phyloP scores from a whole-genome alignment of 441 rosid species.

The Mallotus repandus region DNA sequence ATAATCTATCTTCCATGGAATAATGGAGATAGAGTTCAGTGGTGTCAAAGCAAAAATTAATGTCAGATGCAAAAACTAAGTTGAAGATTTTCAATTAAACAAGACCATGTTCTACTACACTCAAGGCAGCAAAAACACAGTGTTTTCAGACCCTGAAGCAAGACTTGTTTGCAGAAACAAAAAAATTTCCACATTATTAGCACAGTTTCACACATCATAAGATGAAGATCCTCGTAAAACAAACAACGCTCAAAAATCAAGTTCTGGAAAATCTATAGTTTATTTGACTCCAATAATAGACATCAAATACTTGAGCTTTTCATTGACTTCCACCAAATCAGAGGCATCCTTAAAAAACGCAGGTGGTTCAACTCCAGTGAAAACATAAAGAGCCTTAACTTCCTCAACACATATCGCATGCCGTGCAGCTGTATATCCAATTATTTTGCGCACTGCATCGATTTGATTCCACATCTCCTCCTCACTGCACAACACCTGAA shows the following conservation, averaged over 20 bases:
- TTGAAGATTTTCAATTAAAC: background rate
- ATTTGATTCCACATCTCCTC: constrained; percentile 66
- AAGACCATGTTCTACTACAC: background rate
- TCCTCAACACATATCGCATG: constrained; percentile 54
- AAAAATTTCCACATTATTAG: background rate
- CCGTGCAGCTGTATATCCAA: constrained; percentile 16
- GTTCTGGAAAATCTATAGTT: constrained; percentile 16
- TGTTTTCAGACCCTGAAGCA: background rate
- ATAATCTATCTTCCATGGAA: too few relatives aligned
- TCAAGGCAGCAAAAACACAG: background rate
- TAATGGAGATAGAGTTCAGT: too few relatives aligned
- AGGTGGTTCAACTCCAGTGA: constrained; percentile 71
- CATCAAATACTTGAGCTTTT: constrained; percentile 66
- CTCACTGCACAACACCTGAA: constrained; percentile 38
- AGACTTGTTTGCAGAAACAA: background rate
- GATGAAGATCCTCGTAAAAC: background rate
- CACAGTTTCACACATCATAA: background rate
- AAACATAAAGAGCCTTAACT: constrained; percentile 59
- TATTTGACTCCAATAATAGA: constrained; percentile 74
- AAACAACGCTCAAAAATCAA: background rate
- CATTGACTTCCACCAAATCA: constrained; percentile 42
- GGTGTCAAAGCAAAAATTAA: too few relatives aligned
- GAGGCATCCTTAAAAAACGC: constrained; percentile 37
- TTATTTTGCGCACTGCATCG: constrained; percentile 36
- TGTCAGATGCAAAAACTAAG: background rate